phyloP scores from a whole-genome alignment of 768 basidiomycete genomes.

The Podaxis sp. region DNA sequence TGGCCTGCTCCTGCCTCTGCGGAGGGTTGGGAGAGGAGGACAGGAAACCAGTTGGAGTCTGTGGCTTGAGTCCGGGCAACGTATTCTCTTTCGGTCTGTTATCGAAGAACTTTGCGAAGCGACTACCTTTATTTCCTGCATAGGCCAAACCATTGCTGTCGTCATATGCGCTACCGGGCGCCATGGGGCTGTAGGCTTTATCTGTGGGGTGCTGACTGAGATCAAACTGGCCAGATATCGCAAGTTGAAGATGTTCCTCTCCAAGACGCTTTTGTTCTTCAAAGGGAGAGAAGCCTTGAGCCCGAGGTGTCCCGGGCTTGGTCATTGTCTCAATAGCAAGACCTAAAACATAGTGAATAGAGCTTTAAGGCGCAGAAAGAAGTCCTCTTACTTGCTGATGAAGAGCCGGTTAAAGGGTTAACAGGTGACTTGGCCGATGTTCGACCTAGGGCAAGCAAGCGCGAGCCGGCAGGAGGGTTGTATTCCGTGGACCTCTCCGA shows the following conservation, averaged over 20 bases:
- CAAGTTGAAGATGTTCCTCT: conserved; percentile 11
- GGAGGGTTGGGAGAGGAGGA: conserved; percentile 43
- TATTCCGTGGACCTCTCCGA: conserved; percentile 25
- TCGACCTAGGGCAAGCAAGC: conserved; percentile 44
- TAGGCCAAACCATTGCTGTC: conserved; percentile 25
- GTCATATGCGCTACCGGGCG: neutral
- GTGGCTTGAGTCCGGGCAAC: conserved; percentile 30
- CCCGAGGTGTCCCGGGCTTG: conserved; percentile 6
- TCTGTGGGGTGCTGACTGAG: neutral
- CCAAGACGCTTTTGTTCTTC: conserved; percentile 37
- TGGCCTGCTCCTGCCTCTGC: conserved; percentile 42
- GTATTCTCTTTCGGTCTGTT: conserved; percentile 51
- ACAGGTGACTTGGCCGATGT: conserved; percentile 25
- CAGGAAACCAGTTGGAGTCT: conserved; percentile 31
- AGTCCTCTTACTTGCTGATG: neutral
- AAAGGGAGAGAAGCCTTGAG: conserved; percentile 49
- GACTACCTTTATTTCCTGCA: conserved; percentile 65
- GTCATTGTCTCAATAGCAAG: neutral
- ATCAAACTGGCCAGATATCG: conserved; percentile 12
- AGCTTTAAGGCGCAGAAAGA: too few relatives aligned
- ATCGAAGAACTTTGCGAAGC: conserved; percentile 87
- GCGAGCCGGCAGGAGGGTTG: conserved; percentile 47
- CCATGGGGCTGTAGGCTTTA: neutral
- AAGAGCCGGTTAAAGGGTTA: neutral
- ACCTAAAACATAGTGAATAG: neutral